phyloP scores from a whole-genome alignment of 2,329 filamentous ascomycete genomes.

The Phaeosphaeriaceae sp. region DNA sequence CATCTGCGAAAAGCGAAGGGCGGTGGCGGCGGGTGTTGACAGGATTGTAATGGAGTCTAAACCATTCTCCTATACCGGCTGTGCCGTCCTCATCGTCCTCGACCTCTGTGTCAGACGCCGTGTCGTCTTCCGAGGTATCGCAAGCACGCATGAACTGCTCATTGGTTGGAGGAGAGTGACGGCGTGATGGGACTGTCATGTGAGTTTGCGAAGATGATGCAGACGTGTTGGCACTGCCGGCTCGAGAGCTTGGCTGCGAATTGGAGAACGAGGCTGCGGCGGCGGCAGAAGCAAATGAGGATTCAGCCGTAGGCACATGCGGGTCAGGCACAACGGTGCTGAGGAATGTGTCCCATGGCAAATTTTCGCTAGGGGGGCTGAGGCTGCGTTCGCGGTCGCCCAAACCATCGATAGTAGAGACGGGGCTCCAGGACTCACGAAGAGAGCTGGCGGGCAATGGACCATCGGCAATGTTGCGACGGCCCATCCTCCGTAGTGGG shows the following conservation, averaged over 20 bases:
- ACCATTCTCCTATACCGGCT: slow-evolving; percentile 29
- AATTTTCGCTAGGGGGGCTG: slow-evolving; percentile 63
- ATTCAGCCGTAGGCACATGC: slow-evolving; percentile 77
- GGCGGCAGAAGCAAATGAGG: slow-evolving; percentile 78
- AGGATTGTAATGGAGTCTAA: slow-evolving; percentile 14
- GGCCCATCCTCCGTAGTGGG: slow-evolving; percentile 47
- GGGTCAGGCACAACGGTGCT: slow-evolving; percentile 82
- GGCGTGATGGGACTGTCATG: slow-evolving; percentile 45
- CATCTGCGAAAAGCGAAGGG: slow-evolving; percentile 28
- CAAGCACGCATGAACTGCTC: slow-evolving; percentile 59
- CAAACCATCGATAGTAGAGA: slow-evolving; percentile 68
- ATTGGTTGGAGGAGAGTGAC: slow-evolving; percentile 32
- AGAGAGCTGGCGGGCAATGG: slow-evolving; percentile 46
- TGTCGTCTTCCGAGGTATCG: slow-evolving; percentile 55
- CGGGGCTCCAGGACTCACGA: slow-evolving; percentile 48
- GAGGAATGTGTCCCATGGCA: slow-evolving; percentile 80
- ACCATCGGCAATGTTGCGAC: slow-evolving; percentile 45
- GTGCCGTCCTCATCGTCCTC: slow-evolving; percentile 49
- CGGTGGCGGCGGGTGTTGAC: slow-evolving; percentile 18
- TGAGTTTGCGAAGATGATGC: slow-evolving; percentile 46
- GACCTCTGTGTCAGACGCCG: slow-evolving; percentile 60
- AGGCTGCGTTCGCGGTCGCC: slow-evolving; percentile 84
- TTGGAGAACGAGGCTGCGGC: slow-evolving; percentile 58
- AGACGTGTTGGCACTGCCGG: slow-evolving; percentile 54
- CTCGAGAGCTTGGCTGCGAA: slow-evolving; percentile 46